Evolutionary conservation across 352 stramenopile species (phyloP).

Genomic region (Globisporangium iwayamae): DNA sequence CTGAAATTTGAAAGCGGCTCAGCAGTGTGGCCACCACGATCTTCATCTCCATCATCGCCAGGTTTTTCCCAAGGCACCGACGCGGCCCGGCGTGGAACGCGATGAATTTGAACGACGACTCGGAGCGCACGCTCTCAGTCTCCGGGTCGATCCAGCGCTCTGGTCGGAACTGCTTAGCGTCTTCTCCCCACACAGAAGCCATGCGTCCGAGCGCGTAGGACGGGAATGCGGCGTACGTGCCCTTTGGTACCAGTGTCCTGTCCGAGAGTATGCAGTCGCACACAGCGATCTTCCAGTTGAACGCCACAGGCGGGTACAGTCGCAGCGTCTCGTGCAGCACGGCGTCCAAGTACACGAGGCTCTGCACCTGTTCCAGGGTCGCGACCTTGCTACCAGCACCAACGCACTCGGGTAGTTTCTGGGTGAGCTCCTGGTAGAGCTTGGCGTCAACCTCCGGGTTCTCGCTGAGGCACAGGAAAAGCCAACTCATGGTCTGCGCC

Average conservation of each 20-base stretch:
- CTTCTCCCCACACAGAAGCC: conserved; percentile 25
- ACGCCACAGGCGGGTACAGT: conserved; percentile 9
- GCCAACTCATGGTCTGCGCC: conserved; percentile 47
- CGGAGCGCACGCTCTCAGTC: conserved; percentile 14
- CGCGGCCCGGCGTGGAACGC: conserved; percentile 41
- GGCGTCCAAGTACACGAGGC: conserved; percentile 4
- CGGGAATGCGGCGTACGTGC: conserved; percentile 19
- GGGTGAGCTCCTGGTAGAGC: neutral
- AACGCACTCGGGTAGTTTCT: neutral
- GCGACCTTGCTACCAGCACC: neutral
- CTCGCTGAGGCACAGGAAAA: conserved; percentile 41
- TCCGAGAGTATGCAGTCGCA: conserved; percentile 32
- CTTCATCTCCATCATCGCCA: conserved; percentile 54
- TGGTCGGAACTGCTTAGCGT: conserved; percentile 30
- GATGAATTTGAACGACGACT: conserved; percentile 37
- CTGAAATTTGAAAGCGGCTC: conserved; percentile 25
- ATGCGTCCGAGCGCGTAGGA: conserved; percentile 30
- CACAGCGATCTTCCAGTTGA: conserved; percentile 21
- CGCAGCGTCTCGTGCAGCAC: conserved; percentile 19
- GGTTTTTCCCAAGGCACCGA: conserved; percentile 34
- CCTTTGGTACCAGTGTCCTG: conserved; percentile 22
- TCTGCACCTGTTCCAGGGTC: conserved; percentile 10
- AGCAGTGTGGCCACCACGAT: conserved; percentile 27
- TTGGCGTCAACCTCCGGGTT: conserved; percentile 31
- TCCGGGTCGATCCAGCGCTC: conserved; percentile 29